Conservation (phyloP, 2,329 filamentous ascomycete species). For the Botrytis byssoidea region DNA sequence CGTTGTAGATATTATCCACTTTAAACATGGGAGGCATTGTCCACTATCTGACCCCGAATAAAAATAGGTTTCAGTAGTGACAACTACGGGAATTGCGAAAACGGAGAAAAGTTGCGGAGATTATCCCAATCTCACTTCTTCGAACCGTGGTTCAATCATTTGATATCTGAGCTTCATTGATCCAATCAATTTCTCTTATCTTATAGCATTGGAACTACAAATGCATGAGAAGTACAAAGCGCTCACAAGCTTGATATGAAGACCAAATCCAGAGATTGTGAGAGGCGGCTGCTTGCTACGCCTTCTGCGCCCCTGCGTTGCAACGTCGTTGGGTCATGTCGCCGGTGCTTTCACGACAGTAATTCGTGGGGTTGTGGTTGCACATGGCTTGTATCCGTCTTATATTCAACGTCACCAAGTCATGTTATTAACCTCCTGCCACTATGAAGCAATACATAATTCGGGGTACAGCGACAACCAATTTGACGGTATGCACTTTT, state of each 20-base stretch:
- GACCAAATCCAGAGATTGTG: background rate
- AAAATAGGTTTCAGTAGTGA: slow-evolving; percentile 17
- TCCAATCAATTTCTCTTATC: slow-evolving; percentile 18
- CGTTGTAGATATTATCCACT: slow-evolving; percentile 12
- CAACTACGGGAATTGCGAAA: slow-evolving; percentile 16
- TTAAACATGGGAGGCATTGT: slow-evolving; percentile 13
- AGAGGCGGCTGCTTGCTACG: slow-evolving; percentile 17
- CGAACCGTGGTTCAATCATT: slow-evolving; percentile 12
- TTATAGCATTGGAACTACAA: slow-evolving; percentile 6
- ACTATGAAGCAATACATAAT: slow-evolving; percentile 7
- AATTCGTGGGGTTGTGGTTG: slow-evolving; percentile 17
- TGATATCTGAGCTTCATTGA: slow-evolving; percentile 6
- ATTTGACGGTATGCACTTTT: slow-evolving; percentile 8
- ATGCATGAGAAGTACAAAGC: slow-evolving; percentile 13
- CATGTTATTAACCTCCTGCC: slow-evolving; percentile 16
- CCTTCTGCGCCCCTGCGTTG: slow-evolving; percentile 18
- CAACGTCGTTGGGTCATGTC: slow-evolving; percentile 17
- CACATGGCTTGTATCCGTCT: slow-evolving; percentile 18
- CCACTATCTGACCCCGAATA: slow-evolving; percentile 5
- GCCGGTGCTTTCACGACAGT: slow-evolving; percentile 14
- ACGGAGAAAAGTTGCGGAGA: slow-evolving; percentile 19
- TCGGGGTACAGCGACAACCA: slow-evolving; percentile 12
- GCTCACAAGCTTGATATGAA: slow-evolving; percentile 17
- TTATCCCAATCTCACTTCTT: slow-evolving; percentile 15
- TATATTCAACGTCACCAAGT: slow-evolving; percentile 17